phyloP scores from a whole-genome alignment of 177 flowering plant species.

The Vitis hybrid region DNA sequence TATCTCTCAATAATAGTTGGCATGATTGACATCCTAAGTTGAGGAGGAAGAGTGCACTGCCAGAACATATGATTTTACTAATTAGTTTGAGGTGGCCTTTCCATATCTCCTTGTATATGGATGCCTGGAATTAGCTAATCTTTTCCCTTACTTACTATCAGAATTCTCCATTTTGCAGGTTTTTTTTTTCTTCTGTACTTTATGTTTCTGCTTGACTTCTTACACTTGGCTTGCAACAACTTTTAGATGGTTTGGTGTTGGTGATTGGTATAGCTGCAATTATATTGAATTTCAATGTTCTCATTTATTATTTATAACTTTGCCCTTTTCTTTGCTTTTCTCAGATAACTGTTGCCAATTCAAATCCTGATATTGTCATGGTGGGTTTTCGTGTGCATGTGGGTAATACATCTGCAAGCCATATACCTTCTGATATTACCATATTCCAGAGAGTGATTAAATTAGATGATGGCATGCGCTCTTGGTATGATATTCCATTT shows the following conservation, averaged over 20 bases:
- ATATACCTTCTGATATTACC: slow-evolving; percentile 79
- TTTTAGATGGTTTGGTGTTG: not conserved
- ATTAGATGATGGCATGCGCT: slow-evolving; percentile 93
- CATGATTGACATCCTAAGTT: not conserved
- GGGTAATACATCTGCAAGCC: slow-evolving; percentile 86
- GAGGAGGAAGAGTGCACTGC: not conserved
- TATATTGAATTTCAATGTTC: not conserved
- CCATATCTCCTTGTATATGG: not conserved
- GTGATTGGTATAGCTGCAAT: not conserved
- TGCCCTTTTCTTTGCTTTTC: slow-evolving; percentile 11
- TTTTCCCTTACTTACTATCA: not conserved
- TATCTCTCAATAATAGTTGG: not conserved
- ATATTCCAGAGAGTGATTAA: slow-evolving; percentile 88
- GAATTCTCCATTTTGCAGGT: not conserved
- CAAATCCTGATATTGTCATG: slow-evolving; percentile 98
- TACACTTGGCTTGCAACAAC: not conserved
- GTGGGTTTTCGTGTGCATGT: slow-evolving; percentile 96
- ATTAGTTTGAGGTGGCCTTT: not conserved
- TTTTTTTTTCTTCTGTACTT: not conserved
- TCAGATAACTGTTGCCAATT: slow-evolving; percentile 85
- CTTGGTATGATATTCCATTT: slow-evolving; percentile 98
- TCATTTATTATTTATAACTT: not conserved
- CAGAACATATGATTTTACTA: not conserved
- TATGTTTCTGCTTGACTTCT: not conserved
- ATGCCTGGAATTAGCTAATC: not conserved